phyloP scores from a whole-genome alignment of 257 asterid genomes.

The Paulownia fortunei region DNA sequence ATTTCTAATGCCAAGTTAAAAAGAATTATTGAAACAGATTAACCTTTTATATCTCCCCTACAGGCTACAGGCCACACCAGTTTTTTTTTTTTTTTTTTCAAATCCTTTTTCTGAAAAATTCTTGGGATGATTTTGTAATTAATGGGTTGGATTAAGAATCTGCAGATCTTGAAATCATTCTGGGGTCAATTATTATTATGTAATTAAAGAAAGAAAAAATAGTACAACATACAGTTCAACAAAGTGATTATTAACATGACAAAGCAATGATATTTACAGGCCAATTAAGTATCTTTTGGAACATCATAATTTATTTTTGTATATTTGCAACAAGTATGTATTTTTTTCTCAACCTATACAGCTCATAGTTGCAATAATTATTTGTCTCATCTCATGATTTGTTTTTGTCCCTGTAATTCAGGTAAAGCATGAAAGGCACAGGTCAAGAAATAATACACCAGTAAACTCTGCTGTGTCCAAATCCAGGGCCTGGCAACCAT shows the following conservation, averaged over 20 bases:
- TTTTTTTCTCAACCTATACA: conserved; percentile 18
- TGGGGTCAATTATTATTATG: conserved; percentile 15
- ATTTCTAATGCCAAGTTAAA: conserved; percentile 24
- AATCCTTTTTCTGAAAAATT: neutral
- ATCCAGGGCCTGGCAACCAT: conserved; percentile 82
- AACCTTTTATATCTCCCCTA: neutral
- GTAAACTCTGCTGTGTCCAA: conserved; percentile 49
- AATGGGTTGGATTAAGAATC: conserved; percentile 26
- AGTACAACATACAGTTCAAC: conserved; percentile 45
- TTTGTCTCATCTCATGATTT: neutral
- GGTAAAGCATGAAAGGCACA: conserved; percentile 69
- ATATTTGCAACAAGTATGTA: neutral
- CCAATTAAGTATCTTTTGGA: conserved; percentile 22
- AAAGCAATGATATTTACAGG: conserved; percentile 7
- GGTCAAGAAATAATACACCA: conserved; percentile 50
- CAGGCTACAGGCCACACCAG: no score
- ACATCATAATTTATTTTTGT: neutral
- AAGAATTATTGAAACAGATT: neutral
- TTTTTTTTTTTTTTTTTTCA: neutral
- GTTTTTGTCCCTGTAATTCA: conserved; percentile 31
- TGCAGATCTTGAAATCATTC: conserved; percentile 29
- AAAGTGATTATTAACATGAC: conserved; percentile 33
- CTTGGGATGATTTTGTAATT: conserved; percentile 4
- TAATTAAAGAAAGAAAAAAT: conserved; percentile 26
- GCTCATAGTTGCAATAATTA: conserved; percentile 34